Evolutionary conservation across 257 asterid species (phyloP).

Genomic region (Scutellaria minor): DNA sequence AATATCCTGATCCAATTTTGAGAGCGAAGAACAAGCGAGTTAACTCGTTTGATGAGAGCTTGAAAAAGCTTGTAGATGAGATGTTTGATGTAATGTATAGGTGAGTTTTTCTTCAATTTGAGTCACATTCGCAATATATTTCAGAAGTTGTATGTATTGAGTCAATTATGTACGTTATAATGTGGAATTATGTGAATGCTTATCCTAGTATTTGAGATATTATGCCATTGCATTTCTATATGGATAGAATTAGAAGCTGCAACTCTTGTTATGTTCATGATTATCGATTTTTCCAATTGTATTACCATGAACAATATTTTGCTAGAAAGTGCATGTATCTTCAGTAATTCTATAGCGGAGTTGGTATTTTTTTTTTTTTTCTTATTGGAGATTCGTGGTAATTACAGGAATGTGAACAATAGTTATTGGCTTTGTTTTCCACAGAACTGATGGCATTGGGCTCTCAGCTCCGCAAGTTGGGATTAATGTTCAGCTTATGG

Average conservation of each 20-base stretch:
- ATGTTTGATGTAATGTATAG: conserved; percentile 96
- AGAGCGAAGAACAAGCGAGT: conserved; percentile 83
- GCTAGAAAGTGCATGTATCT: neutral
- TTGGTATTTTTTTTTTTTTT: conserved; percentile 12
- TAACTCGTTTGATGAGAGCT: conserved; percentile 61
- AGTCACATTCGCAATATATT: neutral
- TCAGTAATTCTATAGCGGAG: neutral
- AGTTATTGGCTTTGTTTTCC: conserved; percentile 47
- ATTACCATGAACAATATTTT: neutral
- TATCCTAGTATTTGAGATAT: neutral
- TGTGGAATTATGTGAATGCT: neutral
- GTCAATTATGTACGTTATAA: too few relatives aligned
- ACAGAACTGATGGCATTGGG: conserved; percentile 97
- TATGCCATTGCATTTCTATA: neutral
- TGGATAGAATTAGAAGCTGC: neutral
- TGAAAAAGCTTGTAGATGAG: conserved; percentile 77
- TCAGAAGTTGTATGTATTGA: neutral
- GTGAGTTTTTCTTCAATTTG: conserved; percentile 43
- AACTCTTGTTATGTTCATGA: neutral
- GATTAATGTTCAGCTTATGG: conserved; percentile 84
- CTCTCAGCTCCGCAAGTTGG: conserved; percentile 98
- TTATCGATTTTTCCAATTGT: too few relatives aligned
- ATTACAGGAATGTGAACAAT: conserved; percentile 48
- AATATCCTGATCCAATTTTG: conserved; percentile 83
- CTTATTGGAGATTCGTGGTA: conserved; percentile 39